phyloP scores from a whole-genome alignment of 2,329 filamentous ascomycete species.

The Cryphonectria japonica region DNA sequence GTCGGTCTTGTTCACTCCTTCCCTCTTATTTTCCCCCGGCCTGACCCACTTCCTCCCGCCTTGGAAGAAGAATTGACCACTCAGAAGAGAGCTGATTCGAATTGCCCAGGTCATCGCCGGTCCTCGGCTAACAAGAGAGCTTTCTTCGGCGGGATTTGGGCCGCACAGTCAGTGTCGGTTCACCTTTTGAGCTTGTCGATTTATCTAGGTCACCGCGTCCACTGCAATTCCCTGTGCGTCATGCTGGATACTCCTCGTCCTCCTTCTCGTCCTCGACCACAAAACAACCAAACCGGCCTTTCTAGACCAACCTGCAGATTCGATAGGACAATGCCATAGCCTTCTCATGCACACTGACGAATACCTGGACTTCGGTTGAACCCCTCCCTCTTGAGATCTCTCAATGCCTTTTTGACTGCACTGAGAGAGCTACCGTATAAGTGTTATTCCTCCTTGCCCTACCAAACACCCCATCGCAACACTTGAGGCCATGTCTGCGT shows the following conservation, averaged over 20 bases:
- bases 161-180: background rate
- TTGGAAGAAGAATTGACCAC: background rate
- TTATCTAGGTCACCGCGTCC: too few species aligned
- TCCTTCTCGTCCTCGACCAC: background rate
- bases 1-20: background rate
- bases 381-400: background rate
- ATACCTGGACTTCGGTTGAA: slow-evolving; percentile 17
- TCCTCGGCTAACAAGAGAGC: slow-evolving; percentile 1
- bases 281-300: background rate
- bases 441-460: background rate
- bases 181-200: background rate
- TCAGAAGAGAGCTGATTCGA: slow-evolving; percentile 11
- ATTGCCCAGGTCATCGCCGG: background rate
- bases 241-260: background rate
- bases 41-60: background rate
- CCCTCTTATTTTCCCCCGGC: background rate
- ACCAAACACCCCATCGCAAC: background rate
- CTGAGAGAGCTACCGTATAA: background rate
- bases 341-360: slow-evolving; percentile 14
- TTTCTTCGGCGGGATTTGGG: slow-evolving; percentile 4
- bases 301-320: background rate
- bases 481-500: slow-evolving; percentile 33
- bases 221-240: background rate
- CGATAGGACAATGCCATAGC: slow-evolving; percentile 17
- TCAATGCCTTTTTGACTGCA: slow-evolving; percentile 10